Evolutionary conservation across 768 basidiomycete genomes (phyloP).

Genomic region (Boletales sp.): DNA sequence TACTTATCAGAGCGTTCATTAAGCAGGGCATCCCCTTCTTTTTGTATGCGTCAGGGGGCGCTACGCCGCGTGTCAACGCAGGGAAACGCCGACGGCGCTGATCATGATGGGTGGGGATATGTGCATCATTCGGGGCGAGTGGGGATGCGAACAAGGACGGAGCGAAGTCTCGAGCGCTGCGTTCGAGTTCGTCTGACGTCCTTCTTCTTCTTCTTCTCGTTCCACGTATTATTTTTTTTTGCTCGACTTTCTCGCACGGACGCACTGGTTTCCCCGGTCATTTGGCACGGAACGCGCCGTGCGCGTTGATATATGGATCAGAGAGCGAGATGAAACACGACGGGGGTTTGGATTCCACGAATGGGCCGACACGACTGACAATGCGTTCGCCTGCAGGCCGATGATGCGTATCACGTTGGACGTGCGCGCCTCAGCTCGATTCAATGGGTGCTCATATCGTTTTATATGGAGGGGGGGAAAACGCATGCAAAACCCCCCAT

Average conservation of each 20-base stretch:
- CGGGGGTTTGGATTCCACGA: conserved; percentile 5
- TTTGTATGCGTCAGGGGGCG: conserved; percentile 18
- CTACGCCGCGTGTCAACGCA: conserved; percentile 2
- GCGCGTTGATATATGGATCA: neutral
- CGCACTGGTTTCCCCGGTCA: neutral
- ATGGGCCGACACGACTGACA: conserved; percentile 8
- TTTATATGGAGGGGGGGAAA: neutral
- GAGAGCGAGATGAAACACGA: conserved; percentile 18
- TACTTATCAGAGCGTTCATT: conserved; percentile 6
- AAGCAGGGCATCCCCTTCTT: conserved; percentile 8
- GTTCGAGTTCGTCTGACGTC: no score
- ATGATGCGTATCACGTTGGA: conserved; percentile 8
- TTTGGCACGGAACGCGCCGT: conserved; percentile 12
- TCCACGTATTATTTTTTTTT: neutral
- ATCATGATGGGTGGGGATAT: neutral
- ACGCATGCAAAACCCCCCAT: no score
- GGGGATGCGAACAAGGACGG: neutral
- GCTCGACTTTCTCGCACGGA: neutral
- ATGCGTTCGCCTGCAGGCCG: conserved; percentile 23
- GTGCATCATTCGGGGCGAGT: conserved; percentile 9
- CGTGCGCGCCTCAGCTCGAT: conserved; percentile 11
- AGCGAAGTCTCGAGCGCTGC: neutral
- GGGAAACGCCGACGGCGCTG: conserved; percentile 22
- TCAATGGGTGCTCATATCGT: neutral
- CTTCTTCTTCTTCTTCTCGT: neutral